These are phyloP conservation scores for Solanum chilense DNA, from an alignment of 257 asterid genomes.

Conservation along the genomic window DNA sequence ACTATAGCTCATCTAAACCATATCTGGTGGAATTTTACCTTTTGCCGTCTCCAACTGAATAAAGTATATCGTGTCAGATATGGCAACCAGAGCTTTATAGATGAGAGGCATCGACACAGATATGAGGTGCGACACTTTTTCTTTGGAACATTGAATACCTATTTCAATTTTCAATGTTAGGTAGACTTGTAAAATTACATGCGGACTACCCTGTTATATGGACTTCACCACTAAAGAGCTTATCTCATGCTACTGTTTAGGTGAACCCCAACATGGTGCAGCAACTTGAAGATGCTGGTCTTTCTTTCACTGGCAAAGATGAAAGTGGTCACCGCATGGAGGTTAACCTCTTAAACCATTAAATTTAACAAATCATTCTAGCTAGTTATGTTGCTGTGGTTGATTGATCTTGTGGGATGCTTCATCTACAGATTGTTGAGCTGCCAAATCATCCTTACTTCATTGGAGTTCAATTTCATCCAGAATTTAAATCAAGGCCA, in stretches of 20 bases:
- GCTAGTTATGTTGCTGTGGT: not conserved
- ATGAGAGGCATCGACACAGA: constrained; percentile 97
- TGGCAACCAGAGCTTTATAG: constrained; percentile 42
- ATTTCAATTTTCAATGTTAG: not conserved
- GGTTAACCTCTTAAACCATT: constrained; percentile 9
- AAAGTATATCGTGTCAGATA: constrained; percentile 25
- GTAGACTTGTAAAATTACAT: not conserved
- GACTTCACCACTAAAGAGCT: not conserved
- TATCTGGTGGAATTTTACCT: not conserved
- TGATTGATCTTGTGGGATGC: not conserved
- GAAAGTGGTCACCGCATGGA: constrained; percentile 39
- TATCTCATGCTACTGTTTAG: constrained; percentile 2
- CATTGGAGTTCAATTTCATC: constrained; percentile 39
- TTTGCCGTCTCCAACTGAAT: not conserved
- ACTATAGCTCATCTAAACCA: not conserved
- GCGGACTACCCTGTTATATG: not conserved
- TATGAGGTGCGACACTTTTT: constrained; percentile 54
- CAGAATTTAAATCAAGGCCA: constrained; percentile 40
- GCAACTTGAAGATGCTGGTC: constrained; percentile 34
- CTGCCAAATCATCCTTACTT: constrained; percentile 35
- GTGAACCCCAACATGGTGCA: constrained; percentile 38
- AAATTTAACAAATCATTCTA: not conserved
- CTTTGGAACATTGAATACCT: not conserved
- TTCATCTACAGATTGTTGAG: constrained; percentile 24
- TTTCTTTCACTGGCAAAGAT: constrained; percentile 37